Base-by-base conservation (phyloP, 345 rosid species). In the Reutealis trisperma region DNA sequence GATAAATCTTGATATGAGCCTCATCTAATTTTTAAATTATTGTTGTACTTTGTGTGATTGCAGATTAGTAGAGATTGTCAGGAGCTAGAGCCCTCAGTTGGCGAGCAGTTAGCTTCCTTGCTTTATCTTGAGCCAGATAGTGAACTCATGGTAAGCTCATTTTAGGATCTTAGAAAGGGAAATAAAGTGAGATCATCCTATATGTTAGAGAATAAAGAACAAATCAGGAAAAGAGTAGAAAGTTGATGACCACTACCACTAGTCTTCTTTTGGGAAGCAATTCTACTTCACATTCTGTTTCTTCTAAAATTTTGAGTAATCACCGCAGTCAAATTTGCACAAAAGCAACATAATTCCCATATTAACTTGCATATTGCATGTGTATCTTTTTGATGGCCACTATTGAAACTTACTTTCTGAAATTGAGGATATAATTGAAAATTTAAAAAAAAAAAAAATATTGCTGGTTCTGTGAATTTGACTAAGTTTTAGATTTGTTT, bases 11-110 rank as follows among this genome's bases (percentile, higher is more conserved):
- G 52, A 72, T 58, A 64, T 41, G 49, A 27, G 60, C 77, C 34
- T 61, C 72, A 32, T 27, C 77, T 68, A 16, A 30, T 47, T 77
- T 77, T 47, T 52, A 25, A 54, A 70, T 79, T 70, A 45, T 71
- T 78, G 69, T 75, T 79, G 45, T 79, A 34, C 72, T 77, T 75
- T 72, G 64, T 73, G 47, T 60, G 34, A 57, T 70, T 80, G 86
- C 87, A 93, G 99, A 96, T 96, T 78, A 96, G 99, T 83, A 94
- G 99, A 89, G 99, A 96, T 75, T 96, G 99, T 83, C 99, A 92
- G 80, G 99, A 94, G 88, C 85, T 96, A 79, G 99, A 96, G 85
- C 89, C 92, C 63, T 92, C 97, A 44, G 45, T 96, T 77, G 99
- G 99, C 47, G 99, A 88, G 89, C 90, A 92, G 87, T 87, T 96